Evolutionary conservation across 306 rosid species (phyloP), one percentile per base, ranked within the genome.

Genomic region (Dicorynia guianensis): DNA sequence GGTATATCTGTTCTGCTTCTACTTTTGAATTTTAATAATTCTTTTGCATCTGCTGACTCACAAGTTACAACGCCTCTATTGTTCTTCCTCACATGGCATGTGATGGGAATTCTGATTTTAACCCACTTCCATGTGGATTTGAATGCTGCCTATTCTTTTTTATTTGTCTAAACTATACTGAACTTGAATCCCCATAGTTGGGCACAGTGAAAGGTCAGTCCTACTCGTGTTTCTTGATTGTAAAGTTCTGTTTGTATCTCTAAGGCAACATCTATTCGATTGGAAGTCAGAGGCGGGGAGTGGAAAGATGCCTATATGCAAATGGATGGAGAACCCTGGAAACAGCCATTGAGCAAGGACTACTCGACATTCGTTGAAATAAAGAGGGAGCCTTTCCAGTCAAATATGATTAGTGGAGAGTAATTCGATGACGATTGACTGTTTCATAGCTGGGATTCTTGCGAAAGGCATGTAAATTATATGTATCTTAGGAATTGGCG

Each of bases 321-420:
- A 81, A 87, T 96, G 96, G 99, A 96, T 77, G 99, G 99, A 67
- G 99, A 96, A 74, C 99, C 99, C 5, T 96, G 99, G 99, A 92
- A 96, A 79, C 99, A 96, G 79, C 91, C 93, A 36, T 30, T 89
- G 90, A 82, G 69, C 72, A 76, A 85, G 52, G 87, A 90, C 10
- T 89, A 54, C 68, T 92, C 98, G 0, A 92, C 98, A 5, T 82
- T 87, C 6, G 88, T 96, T 17, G 98, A 96, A 76, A 92, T 96
- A 64, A 90, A 83, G 67, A 90, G 85, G 80, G 97, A 90, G 69
- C 97, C 97, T 53, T 86, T 70, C 58, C 96, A 89, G 25, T 96
- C 99, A 58, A 25, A 49, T 17, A 79, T 96, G 93, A 84, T 96
- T 43, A 80, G 17, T 81, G 98, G 98, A 76, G 96, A 89, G 10